Conservation (phyloP, 257 asterid species). For the Eustoma russellianum region DNA sequence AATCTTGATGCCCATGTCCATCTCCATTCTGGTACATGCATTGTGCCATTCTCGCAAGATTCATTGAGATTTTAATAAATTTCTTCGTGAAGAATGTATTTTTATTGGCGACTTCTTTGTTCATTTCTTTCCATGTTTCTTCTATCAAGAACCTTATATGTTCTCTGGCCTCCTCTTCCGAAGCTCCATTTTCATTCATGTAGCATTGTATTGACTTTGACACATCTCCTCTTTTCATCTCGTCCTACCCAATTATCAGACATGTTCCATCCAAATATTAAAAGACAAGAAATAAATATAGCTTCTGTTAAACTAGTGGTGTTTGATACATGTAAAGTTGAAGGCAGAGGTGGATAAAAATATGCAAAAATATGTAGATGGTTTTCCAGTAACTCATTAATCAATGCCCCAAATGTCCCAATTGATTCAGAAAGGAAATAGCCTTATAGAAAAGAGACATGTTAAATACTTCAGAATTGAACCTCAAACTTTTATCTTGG, state of each 20-base stretch:
- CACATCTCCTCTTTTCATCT: constrained; percentile 14
- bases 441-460: too few species aligned
- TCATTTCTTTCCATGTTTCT: constrained; percentile 14
- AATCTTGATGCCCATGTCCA: constrained; percentile 15
- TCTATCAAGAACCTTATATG: constrained; percentile 6
- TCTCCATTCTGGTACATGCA: constrained; percentile 21
- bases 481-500: too few species aligned
- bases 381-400: too few species aligned
- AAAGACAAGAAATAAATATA: too few species aligned
- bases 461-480: too few species aligned
- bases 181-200: constrained; percentile 14
- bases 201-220: constrained; percentile 15
- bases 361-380: too few species aligned
- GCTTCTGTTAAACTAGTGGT: too few species aligned
- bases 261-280: too few species aligned
- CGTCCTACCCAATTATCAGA: constrained; percentile 4
- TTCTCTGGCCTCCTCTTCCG: constrained; percentile 15
- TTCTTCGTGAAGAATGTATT: not conserved
- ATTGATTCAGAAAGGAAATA: too few species aligned
- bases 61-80: constrained; percentile 2
- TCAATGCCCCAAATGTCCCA: too few species aligned
- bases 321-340: too few species aligned
- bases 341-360: too few species aligned
- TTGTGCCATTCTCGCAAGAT: constrained; percentile 11
- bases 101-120: not conserved